Base-by-base conservation (phyloP, 257 asterid species). In the Penstemon eatonii region DNA sequence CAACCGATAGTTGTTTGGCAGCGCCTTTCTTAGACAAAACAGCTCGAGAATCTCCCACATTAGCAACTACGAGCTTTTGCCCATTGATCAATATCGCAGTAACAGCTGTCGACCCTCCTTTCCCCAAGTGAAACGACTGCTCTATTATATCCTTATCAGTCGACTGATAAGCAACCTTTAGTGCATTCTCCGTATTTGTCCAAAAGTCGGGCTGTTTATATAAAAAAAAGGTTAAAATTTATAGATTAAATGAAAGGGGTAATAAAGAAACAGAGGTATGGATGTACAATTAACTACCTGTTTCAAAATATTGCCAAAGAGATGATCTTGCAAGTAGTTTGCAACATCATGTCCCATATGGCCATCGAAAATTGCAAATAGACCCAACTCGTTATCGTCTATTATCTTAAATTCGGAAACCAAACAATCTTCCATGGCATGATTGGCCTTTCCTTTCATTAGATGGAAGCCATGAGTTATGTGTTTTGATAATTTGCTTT, bases 41-140 rank as follows among this genome's bases (percentile, higher is more conserved):
- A 15, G 98, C 98, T 5, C 98, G 84, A 39, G 98, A 92, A 74
- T 92, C 97, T 57, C 98, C 98, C 33, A 92, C 95, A 36, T 92
- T 92, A 53, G 92, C 96, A 51, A 92, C 95, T 42, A 87, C 82
- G 40, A 92, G 95, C 80, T 81, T 89, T 70, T 89, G 78, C n/a
- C 89, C 75, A 13, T 92, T 83, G 8, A 92, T 83, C 66, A 92
- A 58, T 68, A 92, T 87, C 40, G 97, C 97, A 3, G 98, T 91
- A 45, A 92, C 97, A 6, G 98, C 96, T 56, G 97, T 92, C 46
- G 98, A 92, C 7, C 98, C 98, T 0, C 98, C 98, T 75, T 81
- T 83, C 73, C 98, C 96, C 78, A 92, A 58, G 18, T 73, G 72
- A 47, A 78, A 10, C 5, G 95, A 76, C 75, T 85, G 88, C 75